Evolutionary conservation across 352 stramenopile species (phyloP), one percentile per base, ranked within the genome.

Genomic region (Phytophthora multivora): DNA sequence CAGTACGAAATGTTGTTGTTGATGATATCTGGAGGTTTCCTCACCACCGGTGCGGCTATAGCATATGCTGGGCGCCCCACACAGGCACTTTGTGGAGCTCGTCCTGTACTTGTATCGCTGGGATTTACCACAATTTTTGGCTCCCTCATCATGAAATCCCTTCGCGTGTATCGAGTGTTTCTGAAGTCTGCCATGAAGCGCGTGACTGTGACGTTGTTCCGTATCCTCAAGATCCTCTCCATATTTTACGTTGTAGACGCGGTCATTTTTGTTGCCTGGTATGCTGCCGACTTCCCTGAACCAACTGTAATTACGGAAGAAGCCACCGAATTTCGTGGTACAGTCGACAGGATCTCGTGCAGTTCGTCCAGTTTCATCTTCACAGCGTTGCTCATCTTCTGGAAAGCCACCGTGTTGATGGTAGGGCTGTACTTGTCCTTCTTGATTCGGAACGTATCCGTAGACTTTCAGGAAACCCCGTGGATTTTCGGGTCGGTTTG

Each of bases 111-210:
- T 8, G 15, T 76, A 4, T 83, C 52, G 0, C 23, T 80, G 10
- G 75, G 69, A 0, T 85, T 82, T 51, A 80, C 75, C 4, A 63
- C 69, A 6, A 69, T 80, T 1, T 87, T 85, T 40, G 70, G 72
- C 1, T 43, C 73, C 5, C 58, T 87, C 3, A 28, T 83, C 16
- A 69, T 81, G 4, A 87, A 87, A 50, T 85, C 72, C 0, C 41
- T 86, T 1, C 75, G 75, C 0, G 80, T 89, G 0, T 89, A 89
- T 56, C 71, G 75, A 9, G 64, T 88, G 7, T 86, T 88, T 59
- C 55, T 81, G 55, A 41, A 43, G 7, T 66, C 61, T 15, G 50
- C 67, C 4, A 67, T 87, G 62, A 89, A 85, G 31, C 66, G 68
- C 0, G 58, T 75, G 10, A 74, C 48, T 2, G 51, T 87, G 16